Conservation (phyloP, 2,329 filamentous ascomycete species). For the Colletotrichum falcatum region DNA sequence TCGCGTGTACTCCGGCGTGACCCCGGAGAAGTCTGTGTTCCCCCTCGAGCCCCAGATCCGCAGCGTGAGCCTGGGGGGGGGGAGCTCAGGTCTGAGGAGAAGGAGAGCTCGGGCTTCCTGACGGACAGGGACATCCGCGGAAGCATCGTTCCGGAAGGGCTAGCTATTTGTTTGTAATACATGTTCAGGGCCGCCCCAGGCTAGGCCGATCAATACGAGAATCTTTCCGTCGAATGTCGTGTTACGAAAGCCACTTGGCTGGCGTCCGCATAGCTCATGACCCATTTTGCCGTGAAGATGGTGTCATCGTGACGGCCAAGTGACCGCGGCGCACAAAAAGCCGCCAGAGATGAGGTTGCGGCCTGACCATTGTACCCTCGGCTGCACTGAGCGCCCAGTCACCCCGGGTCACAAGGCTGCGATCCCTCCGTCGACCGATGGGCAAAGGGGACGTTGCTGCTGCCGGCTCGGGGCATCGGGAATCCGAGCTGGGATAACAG, state of each 20-base stretch:
- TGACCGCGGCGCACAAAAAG: too few species aligned
- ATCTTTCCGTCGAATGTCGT: neutral
- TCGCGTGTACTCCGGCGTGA: conserved; percentile 64
- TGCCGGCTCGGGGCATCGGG: neutral
- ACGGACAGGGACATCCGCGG: neutral
- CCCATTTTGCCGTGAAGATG: neutral
- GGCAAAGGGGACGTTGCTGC: neutral
- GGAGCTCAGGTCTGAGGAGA: conserved; percentile 24
- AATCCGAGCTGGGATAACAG: neutral
- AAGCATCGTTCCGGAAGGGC: too few species aligned
- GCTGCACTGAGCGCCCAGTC: neutral
- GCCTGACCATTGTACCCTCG: neutral
- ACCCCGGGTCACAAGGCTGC: neutral
- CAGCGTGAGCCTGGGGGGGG: conserved; percentile 55
- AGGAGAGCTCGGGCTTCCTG: neutral
- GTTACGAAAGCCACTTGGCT: neutral
- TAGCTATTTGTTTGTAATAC: too few species aligned
- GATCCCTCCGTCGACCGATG: neutral
- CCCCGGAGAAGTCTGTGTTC: conserved; percentile 64
- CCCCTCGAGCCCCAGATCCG: conserved; percentile 62
- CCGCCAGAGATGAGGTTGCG: neutral
- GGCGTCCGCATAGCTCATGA: neutral
- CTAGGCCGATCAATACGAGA: neutral
- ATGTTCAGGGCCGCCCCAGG: neutral
- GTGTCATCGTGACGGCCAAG: neutral